These are phyloP conservation scores for Penstemon eatonii DNA, from an alignment of 257 asterid genomes.

Conservation along the genomic window DNA sequence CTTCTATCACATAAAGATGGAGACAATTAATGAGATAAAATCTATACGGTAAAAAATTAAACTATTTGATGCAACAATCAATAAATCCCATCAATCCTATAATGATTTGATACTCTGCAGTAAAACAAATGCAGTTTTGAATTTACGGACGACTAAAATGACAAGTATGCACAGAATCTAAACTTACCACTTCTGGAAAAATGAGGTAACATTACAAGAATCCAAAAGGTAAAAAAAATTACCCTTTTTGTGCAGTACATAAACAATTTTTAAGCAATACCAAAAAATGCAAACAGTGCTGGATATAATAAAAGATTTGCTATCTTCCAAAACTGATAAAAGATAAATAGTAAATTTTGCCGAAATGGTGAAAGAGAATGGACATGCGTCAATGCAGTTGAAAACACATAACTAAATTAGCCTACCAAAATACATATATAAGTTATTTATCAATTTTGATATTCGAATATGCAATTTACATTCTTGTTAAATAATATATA, in stretches of 20 bases:
- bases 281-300: slow-evolving; percentile 27
- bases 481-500: too few relatives aligned
- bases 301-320: slow-evolving; percentile 17
- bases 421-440: background rate
- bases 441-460: too few relatives aligned
- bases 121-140: background rate
- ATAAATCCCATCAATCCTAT: slow-evolving; percentile 19
- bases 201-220: slow-evolving; percentile 30
- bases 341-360: slow-evolving; percentile 14
- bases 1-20: slow-evolving; percentile 11
- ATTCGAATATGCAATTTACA: too few relatives aligned
- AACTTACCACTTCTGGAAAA: slow-evolving; percentile 31
- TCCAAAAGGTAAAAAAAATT: slow-evolving; percentile 23
- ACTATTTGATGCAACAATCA: slow-evolving; percentile 25
- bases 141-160: slow-evolving; percentile 21
- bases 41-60: background rate
- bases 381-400: slow-evolving; percentile 19
- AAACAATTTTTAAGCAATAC: slow-evolving; percentile 33
- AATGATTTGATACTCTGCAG: background rate
- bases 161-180: slow-evolving; percentile 21
- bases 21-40: slow-evolving; percentile 9
- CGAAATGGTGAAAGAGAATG: slow-evolving; percentile 20
- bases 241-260: slow-evolving; percentile 1
- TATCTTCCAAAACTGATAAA: slow-evolving; percentile 18
- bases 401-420: slow-evolving; percentile 8